Evolutionary conservation across 2,329 filamentous ascomycete species (phyloP).

Genomic region (Cadophora gregata): DNA sequence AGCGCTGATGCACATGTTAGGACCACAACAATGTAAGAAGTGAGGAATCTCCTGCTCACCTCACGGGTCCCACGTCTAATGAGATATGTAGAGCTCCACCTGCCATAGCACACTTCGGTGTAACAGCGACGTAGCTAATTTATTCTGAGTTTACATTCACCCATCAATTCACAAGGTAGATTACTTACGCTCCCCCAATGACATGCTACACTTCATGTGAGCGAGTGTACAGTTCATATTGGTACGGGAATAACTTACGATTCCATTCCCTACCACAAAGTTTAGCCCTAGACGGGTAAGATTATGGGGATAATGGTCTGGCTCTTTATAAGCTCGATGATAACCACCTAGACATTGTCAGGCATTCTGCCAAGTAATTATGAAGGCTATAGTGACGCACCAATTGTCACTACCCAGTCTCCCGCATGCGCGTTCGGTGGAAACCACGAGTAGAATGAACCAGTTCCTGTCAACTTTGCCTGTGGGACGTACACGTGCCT

Average conservation of each 20-base stretch:
- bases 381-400: too few species aligned
- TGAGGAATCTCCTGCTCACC: too few species aligned
- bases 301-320: constrained; percentile 45
- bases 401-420: constrained; percentile 32
- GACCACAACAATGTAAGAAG: too few species aligned
- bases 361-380: too few species aligned
- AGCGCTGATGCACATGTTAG: neutral
- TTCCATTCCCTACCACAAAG: constrained; percentile 44
- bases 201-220: constrained; percentile 36
- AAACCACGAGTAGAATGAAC: constrained; percentile 18
- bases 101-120: constrained; percentile 51
- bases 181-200: constrained; percentile 44
- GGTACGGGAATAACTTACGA: constrained; percentile 29
- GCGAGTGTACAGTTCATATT: too few species aligned
- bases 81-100: constrained; percentile 41
- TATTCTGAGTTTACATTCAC: too few species aligned
- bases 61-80: constrained; percentile 3
- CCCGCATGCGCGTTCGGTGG: constrained; percentile 10
- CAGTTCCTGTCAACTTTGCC: constrained; percentile 10
- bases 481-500: constrained; percentile 19
- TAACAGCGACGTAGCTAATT: constrained; percentile 50
- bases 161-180: too few species aligned
- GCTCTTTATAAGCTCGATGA: constrained; percentile 47
- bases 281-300: constrained; percentile 48
- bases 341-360: constrained; percentile 46